Evolutionary conservation across 371 early-diverging fungal species (phyloP).

Genomic region (Syncephalastrum sp.): DNA sequence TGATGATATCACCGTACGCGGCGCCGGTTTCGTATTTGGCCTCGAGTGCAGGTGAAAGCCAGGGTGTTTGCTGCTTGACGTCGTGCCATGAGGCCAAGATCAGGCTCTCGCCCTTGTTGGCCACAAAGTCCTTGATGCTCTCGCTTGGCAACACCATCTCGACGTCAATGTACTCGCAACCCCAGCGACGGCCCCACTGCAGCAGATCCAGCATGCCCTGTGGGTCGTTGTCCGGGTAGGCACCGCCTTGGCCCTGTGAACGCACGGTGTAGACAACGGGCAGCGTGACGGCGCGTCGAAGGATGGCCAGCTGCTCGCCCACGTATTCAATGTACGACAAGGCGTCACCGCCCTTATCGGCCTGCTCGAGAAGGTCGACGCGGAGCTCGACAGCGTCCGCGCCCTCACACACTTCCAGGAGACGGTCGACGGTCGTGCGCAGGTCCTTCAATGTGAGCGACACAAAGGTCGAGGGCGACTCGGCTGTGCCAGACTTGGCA

Average conservation of each 20-base stretch:
- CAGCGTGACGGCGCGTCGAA: slow-evolving; percentile 66
- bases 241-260: slow-evolving; percentile 85
- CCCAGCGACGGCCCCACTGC: slow-evolving; percentile 75
- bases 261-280: slow-evolving; percentile 95
- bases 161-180: slow-evolving; percentile 94
- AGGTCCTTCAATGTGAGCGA: slow-evolving; percentile 85
- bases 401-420: slow-evolving; percentile 72
- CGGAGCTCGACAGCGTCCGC: slow-evolving; percentile 92
- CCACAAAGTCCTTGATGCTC: slow-evolving; percentile 51
- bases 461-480: slow-evolving; percentile 76
- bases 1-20: slow-evolving; percentile 81
- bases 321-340: slow-evolving; percentile 63
- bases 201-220: slow-evolving; percentile 68
- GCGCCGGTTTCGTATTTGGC: slow-evolving; percentile 52
- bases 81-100: slow-evolving; percentile 94
- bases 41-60: slow-evolving; percentile 62
- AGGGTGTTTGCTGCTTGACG: slow-evolving; percentile 57
- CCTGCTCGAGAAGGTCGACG: slow-evolving; percentile 75
- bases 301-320: slow-evolving; percentile 74
- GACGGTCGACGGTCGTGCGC: slow-evolving; percentile 37
- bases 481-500: slow-evolving; percentile 33
- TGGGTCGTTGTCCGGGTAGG: slow-evolving; percentile 70
- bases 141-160: slow-evolving; percentile 61
- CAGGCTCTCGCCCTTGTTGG: slow-evolving; percentile 55
- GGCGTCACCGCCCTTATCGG: slow-evolving; percentile 10